Evolutionary conservation across 129 eudicot genomes (phyloP).

Genomic region (Chrysanthemum makinoi): DNA sequence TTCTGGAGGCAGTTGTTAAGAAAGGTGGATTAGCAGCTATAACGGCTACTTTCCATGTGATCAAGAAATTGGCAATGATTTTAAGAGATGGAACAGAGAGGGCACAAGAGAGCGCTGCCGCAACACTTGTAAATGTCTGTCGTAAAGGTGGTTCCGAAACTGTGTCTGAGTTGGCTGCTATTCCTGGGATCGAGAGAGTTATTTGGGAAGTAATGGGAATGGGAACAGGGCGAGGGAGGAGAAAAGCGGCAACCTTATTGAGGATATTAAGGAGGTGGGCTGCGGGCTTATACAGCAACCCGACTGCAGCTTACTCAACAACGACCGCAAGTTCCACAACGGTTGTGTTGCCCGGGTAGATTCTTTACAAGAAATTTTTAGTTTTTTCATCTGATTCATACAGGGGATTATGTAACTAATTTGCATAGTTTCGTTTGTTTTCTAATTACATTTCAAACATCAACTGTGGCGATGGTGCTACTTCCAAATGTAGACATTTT

Average conservation of each 20-base stretch:
- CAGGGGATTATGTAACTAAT: constrained; percentile 26
- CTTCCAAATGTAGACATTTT: constrained; percentile 29
- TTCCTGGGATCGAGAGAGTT: constrained; percentile 67
- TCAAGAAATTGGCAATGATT: constrained; percentile 41
- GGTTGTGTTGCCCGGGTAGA: constrained; percentile 53
- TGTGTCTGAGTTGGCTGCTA: constrained; percentile 70
- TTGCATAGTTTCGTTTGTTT: constrained; percentile 35
- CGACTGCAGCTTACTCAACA: constrained; percentile 36
- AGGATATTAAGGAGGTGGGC: constrained; percentile 92
- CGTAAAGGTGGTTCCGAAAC: constrained; percentile 75
- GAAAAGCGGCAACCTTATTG: constrained; percentile 81
- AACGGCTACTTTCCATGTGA: constrained; percentile 47
- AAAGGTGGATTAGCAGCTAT: constrained; percentile 76
- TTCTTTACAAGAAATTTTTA: constrained; percentile 9
- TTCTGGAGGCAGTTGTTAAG: constrained; percentile 81
- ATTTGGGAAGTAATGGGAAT: constrained; percentile 88
- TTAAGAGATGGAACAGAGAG: constrained; percentile 75
- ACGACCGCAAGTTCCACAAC: constrained; percentile 39
- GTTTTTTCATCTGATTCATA: constrained; percentile 25
- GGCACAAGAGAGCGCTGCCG: constrained; percentile 80
- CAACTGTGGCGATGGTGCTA: constrained; percentile 12
- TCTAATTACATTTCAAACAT: constrained; percentile 19
- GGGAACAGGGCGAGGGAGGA: constrained; percentile 71
- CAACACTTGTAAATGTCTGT: constrained; percentile 74
- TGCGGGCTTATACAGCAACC: constrained; percentile 55